phyloP scores from a whole-genome alignment of 169 alveolate genomes.

The Cryptosporidium muris region DNA sequence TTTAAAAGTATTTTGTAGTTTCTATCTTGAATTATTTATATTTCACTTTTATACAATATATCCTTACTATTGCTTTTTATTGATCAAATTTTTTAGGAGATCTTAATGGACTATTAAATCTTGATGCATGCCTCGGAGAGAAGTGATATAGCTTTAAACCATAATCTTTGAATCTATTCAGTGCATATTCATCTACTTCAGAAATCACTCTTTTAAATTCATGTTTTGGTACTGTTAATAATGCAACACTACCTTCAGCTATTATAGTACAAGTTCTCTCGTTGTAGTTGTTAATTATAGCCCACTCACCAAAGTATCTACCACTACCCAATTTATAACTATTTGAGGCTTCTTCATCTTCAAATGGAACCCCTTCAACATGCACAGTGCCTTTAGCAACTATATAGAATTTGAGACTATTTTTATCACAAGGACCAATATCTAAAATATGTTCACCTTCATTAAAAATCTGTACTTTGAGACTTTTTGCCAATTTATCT shows the following conservation, averaged over 20 bases:
- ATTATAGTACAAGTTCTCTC: slow-evolving; percentile 39
- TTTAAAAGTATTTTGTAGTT: neutral
- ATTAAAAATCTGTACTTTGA: slow-evolving; percentile 20
- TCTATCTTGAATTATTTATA: neutral
- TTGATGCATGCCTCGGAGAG: slow-evolving; percentile 45
- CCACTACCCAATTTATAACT: slow-evolving; percentile 18
- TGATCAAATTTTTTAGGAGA: neutral
- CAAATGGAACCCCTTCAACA: slow-evolving; percentile 49
- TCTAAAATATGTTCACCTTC: slow-evolving; percentile 26
- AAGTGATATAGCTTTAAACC: slow-evolving; percentile 54
- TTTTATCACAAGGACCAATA: slow-evolving; percentile 55
- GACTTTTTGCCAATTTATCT: slow-evolving; percentile 37
- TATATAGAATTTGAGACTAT: slow-evolving; percentile 17
- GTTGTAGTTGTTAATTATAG: slow-evolving; percentile 38
- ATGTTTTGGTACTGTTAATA: slow-evolving; percentile 31
- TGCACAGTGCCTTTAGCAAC: slow-evolving; percentile 37
- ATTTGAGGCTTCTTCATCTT: slow-evolving; percentile 37
- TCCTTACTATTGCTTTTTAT: no score
- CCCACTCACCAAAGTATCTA: slow-evolving; percentile 66
- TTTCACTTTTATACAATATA: neutral
- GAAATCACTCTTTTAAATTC: slow-evolving; percentile 34
- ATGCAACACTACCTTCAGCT: slow-evolving; percentile 5
- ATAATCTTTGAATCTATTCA: slow-evolving; percentile 59
- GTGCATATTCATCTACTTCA: slow-evolving; percentile 42
- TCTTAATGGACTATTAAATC: slow-evolving; percentile 43